Base-by-base conservation (phyloP, 805 yeast genomes). In the Wickerhamiella qilinensis region DNA sequence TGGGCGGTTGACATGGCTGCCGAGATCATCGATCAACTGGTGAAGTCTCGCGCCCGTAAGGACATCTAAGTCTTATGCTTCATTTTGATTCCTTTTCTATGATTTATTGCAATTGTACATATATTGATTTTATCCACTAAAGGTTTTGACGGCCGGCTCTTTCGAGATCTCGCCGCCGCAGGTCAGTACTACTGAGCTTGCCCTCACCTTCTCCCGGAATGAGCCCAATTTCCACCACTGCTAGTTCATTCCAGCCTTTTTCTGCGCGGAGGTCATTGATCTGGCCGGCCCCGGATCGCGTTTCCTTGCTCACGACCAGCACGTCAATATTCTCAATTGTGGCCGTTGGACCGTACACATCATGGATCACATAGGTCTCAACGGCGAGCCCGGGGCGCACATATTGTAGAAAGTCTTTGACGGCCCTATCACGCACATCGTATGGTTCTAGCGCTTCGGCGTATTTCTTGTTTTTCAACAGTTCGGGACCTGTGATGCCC, bases 331-430 rank as follows among this genome's bases (percentile, higher is more conserved):
- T 76, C 12, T 67, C 65, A 2, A 79, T 66, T 11, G 69, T 66
- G 0, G 84, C 94, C 0, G 98, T 85, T 3, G 97, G 98, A 0
- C 99, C 99, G 58, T 93, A 85, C 0, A 86, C 69, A 54, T 91
- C 97, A 43, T 75, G 68, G 34, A 91, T 75, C 45, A 77, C 73
- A 37, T 68, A 69, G 2, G 77, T 60, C 21, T 74, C 73, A 9
- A 73, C 59, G 0, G 44, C 40, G 5, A 77, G 51, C 0, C 50
- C 42, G 3, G 82, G 75, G 31, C 64, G 64, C 9, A 74, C 50
- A 20, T 62, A 48, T 1, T 50, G 46, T 4, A 88, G 43, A 51
- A 84, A 84, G 0, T 49, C 37, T 1, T 52, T 43, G 0, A 79
- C 80, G 1, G 52, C 52, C 0, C 48, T 46, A 5, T 64, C 63